Percentiles rank a stretch among this genome's conserved stretches.
Conservation (phyloP, 352 stramenopile genomes). For the Thalassiosira sp. region DNA sequence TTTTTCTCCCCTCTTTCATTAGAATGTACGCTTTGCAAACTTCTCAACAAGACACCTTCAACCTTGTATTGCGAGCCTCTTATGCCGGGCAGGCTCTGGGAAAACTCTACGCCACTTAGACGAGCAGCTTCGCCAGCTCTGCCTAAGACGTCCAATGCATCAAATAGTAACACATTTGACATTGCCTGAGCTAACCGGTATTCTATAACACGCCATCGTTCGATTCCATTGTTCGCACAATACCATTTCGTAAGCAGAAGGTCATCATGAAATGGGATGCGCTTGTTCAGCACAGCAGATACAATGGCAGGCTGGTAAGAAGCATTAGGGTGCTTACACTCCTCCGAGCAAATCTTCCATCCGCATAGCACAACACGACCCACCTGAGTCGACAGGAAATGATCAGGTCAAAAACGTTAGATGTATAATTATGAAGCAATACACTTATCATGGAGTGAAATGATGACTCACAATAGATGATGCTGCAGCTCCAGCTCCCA, state of each 20-base stretch:
- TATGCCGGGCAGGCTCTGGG: constrained; percentile 81
- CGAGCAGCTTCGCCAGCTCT: constrained; percentile 80
- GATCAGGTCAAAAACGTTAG: constrained; percentile 1
- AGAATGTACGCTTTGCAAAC: constrained; percentile 78
- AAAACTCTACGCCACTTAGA: constrained; percentile 83
- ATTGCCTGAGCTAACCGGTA: constrained; percentile 70
- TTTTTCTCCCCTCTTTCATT: constrained; percentile 78
- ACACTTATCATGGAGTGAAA: constrained; percentile 2
- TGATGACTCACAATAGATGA: constrained; percentile 80
- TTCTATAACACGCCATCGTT: constrained; percentile 78
- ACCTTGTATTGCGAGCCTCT: constrained; percentile 79
- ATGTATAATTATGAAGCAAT: constrained; percentile 5
- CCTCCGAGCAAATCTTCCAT: constrained; percentile 80
- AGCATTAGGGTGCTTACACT: constrained; percentile 82
- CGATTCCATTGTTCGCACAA: constrained; percentile 44
- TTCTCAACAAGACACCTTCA: constrained; percentile 80
- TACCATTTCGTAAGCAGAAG: constrained; percentile 80
- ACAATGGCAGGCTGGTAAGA: constrained; percentile 82
- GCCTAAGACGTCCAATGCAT: constrained; percentile 82
- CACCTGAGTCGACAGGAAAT: constrained; percentile 31
- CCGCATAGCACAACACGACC: constrained; percentile 73
- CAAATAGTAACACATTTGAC: constrained; percentile 75
- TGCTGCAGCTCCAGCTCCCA: constrained; percentile 78
- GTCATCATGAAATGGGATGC: constrained; percentile 79
- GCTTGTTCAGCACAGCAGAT: constrained; percentile 68